A percentile compares a stretch with the other conserved stretches of the same genome.
Conservation (phyloP, 1,284 basidiomycete species). For the Fistulinella staudtii region DNA sequence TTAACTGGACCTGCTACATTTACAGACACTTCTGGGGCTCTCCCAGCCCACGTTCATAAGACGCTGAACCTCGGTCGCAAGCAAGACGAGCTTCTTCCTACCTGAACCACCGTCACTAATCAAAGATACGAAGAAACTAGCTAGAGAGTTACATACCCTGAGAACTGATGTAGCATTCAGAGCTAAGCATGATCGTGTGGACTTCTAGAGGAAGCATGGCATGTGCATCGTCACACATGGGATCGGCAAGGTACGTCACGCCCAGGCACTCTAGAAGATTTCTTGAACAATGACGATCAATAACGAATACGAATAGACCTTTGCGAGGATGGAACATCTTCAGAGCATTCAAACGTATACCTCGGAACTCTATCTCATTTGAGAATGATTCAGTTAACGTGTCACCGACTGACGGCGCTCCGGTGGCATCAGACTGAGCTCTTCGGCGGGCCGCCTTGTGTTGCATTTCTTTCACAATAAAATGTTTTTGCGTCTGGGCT, state of each 20-base stretch:
- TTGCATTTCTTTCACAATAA: conserved; percentile 49
- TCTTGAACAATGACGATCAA: conserved; percentile 1
- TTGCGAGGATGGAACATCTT: conserved; percentile 64
- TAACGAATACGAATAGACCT: conserved; percentile 45
- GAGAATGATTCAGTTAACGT: conserved; percentile 60
- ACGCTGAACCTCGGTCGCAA: conserved; percentile 63
- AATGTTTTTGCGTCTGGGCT: conserved; percentile 54
- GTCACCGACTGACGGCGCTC: conserved; percentile 49
- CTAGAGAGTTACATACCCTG: conserved; percentile 43
- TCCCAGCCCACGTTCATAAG: conserved; percentile 41
- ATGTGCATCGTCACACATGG: conserved; percentile 59
- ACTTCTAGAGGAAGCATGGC: conserved; percentile 60
- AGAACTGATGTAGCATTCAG: conserved; percentile 59
- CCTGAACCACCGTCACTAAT: conserved; percentile 28
- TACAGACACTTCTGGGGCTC: conserved; percentile 30
- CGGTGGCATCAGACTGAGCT: conserved; percentile 64
- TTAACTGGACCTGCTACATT: conserved; percentile 39
- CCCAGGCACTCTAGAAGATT: conserved; percentile 51
- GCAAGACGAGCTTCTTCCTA: conserved; percentile 61
- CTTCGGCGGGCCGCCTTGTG: conserved; percentile 51
- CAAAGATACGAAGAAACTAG: not conserved
- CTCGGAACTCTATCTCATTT: conserved; percentile 52
- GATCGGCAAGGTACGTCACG: conserved; percentile 65
- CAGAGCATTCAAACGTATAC: conserved; percentile 57
- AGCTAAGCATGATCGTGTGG: conserved; percentile 58